Conservation (phyloP, 331 rosid genomes). For the Malus hybrid region DNA sequence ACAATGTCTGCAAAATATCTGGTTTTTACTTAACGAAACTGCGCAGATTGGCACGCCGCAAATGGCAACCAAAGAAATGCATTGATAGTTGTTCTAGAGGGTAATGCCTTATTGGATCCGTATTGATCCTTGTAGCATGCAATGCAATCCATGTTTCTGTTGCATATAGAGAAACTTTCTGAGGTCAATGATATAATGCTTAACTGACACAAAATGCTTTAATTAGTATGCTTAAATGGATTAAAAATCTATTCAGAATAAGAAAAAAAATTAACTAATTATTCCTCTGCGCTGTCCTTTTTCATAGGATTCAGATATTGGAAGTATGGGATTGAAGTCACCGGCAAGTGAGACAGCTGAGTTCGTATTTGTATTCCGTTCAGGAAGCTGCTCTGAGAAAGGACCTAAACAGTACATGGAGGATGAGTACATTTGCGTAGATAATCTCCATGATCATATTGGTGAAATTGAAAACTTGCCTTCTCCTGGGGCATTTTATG, state of each 20-base stretch:
- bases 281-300: background rate
- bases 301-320: slow-evolving; percentile 31
- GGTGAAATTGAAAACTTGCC: slow-evolving; percentile 16
- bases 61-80: no score
- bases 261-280: background rate
- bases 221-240: background rate
- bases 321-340: slow-evolving; percentile 15
- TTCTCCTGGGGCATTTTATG: slow-evolving; percentile 34
- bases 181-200: background rate
- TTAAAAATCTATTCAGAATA: no score
- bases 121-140: background rate
- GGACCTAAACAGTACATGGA: slow-evolving; percentile 38
- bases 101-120: no score
- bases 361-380: slow-evolving; percentile 23
- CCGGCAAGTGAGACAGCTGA: slow-evolving; percentile 12
- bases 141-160: background rate
- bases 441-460: slow-evolving; percentile 20
- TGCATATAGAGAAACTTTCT: background rate
- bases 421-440: slow-evolving; percentile 31
- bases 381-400: slow-evolving; percentile 36
- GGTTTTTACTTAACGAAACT: background rate
- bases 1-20: background rate
- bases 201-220: background rate
- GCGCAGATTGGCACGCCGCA: background rate
- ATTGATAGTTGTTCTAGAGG: no score